A percentile compares a stretch with the other conserved stretches of the same genome.
Conservation (phyloP, 495 filamentous ascomycete species). For the Physcia stellaris region DNA sequence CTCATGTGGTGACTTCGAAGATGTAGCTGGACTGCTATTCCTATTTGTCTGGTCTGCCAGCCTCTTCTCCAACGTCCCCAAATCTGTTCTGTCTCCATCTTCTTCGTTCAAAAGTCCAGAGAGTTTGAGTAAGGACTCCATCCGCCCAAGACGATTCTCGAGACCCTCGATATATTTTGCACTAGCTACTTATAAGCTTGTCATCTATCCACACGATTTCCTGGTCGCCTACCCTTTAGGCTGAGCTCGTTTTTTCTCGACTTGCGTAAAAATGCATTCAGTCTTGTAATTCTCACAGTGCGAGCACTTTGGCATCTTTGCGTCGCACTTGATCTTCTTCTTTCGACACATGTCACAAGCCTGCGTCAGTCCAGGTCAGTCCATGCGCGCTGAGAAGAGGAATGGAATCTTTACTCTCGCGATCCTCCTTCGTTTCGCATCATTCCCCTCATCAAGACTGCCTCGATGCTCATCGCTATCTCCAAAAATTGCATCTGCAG, state of each 20-base stretch:
- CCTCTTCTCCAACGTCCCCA: slow-evolving; percentile 74
- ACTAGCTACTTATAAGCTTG: slow-evolving; percentile 28
- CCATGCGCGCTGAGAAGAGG: background rate
- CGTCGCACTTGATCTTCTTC: slow-evolving; percentile 99
- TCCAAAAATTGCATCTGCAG: slow-evolving; percentile 42
- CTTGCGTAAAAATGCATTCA: slow-evolving; percentile 92
- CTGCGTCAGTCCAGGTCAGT: slow-evolving; percentile 29
- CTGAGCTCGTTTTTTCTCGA: slow-evolving; percentile 96
- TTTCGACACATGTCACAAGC: slow-evolving; percentile 99
- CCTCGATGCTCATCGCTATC: slow-evolving; percentile 32
- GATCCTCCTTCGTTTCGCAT: slow-evolving; percentile 86
- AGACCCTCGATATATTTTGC: slow-evolving; percentile 98
- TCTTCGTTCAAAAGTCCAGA: slow-evolving; percentile 82
- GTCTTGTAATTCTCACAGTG: slow-evolving; percentile 98
- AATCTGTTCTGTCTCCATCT: slow-evolving; percentile 74
- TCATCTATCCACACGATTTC: background rate
- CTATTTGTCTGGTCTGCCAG: slow-evolving; percentile 50
- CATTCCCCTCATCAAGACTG: slow-evolving; percentile 50
- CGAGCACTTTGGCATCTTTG: slow-evolving; percentile 85
- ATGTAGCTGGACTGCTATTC: slow-evolving; percentile 28
- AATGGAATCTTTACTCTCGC: slow-evolving; percentile 50
- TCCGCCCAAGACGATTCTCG: slow-evolving; percentile 84
- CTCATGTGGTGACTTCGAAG: slow-evolving; percentile 18
- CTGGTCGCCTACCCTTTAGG: slow-evolving; percentile 68
- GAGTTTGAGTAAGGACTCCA: slow-evolving; percentile 80